Percentiles rank a stretch among this genome's conserved stretches.
phyloP scores from a whole-genome alignment of 805 yeast genomes.

The Zygosaccharomyces gambellarensis region DNA sequence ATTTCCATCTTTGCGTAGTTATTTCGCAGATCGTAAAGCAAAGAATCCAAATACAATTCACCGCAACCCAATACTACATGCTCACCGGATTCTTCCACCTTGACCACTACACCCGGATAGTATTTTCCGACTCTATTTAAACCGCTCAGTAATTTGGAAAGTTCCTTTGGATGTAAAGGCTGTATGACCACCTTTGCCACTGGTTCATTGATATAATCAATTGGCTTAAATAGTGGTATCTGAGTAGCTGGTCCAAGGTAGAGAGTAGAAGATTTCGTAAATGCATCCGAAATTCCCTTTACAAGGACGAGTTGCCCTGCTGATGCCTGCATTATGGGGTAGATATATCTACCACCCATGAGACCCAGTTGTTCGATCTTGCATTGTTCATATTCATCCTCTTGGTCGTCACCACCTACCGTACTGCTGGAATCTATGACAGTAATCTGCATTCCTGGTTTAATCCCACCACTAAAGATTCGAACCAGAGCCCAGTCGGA shows the following conservation, averaged over 20 bases:
- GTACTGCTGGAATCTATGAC: constrained; percentile 43
- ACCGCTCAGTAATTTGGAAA: constrained; percentile 69
- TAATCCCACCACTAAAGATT: constrained; percentile 56
- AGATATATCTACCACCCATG: constrained; percentile 66
- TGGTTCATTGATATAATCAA: constrained; percentile 47
- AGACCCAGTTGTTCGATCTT: constrained; percentile 43
- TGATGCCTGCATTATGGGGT: constrained; percentile 48
- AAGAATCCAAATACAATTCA: constrained; percentile 80
- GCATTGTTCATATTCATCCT: constrained; percentile 39
- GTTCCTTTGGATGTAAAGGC: constrained; percentile 72
- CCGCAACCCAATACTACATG: constrained; percentile 78
- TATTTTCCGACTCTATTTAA: constrained; percentile 55
- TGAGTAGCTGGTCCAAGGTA: constrained; percentile 25
- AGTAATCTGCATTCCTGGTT: constrained; percentile 42
- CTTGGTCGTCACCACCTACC: constrained; percentile 39
- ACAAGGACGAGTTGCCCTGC: constrained; percentile 69
- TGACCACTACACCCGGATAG: constrained; percentile 62
- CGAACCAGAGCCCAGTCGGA: constrained; percentile 52
- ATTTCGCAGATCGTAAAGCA: constrained; percentile 68
- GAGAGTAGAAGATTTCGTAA: constrained; percentile 60
- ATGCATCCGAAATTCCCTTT: constrained; percentile 53
- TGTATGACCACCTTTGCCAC: constrained; percentile 80
- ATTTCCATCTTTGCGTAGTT: constrained; percentile 62
- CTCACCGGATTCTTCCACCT: constrained; percentile 86
- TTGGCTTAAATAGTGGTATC: constrained; percentile 24